Percentiles rank a stretch among this genome's conserved stretches.
Conservation (phyloP, 2,329 filamentous ascomycete genomes). For the Trichoderma sp. region DNA sequence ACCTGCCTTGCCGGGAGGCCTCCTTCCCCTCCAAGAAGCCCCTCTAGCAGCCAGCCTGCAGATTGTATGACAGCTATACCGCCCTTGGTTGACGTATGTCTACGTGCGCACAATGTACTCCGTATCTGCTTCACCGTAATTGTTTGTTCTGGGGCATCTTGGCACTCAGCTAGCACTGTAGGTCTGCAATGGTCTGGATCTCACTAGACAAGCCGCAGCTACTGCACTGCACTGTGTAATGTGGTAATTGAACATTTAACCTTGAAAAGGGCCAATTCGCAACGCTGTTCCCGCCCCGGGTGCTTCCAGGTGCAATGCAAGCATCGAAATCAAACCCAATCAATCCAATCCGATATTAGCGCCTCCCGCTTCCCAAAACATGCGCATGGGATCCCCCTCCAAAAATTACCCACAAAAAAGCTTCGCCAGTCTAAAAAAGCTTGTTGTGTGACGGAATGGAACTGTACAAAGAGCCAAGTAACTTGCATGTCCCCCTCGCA, state of each 20-base stretch:
- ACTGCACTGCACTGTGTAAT: background rate
- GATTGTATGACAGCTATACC: background rate
- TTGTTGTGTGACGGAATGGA: background rate
- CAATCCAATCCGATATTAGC: background rate
- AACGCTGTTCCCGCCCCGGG: too few species aligned
- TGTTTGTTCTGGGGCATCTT: background rate
- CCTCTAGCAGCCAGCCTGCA: background rate
- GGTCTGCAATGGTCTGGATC: too few species aligned
- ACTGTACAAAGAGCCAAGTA: background rate
- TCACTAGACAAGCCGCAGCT: background rate
- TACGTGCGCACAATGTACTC: background rate
- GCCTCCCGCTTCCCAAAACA: background rate
- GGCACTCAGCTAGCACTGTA: background rate
- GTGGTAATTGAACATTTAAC: background rate
- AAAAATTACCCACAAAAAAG: background rate
- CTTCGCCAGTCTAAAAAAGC: conserved; percentile 10
- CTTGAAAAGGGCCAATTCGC: background rate
- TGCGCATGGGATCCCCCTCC: background rate
- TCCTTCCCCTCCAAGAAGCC: background rate
- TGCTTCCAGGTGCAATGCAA: too few species aligned
- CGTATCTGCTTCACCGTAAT: background rate
- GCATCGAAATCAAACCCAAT: background rate
- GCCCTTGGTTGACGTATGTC: background rate
- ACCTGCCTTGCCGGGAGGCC: conserved; percentile 9
- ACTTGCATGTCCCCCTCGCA: background rate